Evolutionary conservation across 1,284 basidiomycete species (phyloP).

Genomic region (Cryptococcus sp.): DNA sequence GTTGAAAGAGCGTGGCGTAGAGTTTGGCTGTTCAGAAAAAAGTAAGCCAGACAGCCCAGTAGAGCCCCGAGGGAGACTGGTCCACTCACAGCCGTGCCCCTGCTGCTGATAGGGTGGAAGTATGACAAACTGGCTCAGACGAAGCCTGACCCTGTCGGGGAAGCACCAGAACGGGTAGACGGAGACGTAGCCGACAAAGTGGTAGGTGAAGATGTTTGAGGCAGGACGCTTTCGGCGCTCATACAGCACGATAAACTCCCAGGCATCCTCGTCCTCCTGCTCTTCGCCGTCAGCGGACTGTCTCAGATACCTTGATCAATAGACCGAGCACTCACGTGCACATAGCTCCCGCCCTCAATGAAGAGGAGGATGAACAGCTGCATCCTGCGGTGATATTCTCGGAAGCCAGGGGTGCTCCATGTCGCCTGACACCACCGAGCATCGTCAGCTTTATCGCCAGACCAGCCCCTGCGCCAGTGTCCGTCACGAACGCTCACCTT

Average conservation of each 20-base stretch:
- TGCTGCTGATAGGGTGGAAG: slow-evolving; percentile 84
- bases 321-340: slow-evolving; percentile 55
- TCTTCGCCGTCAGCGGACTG: not conserved
- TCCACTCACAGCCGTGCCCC: slow-evolving; percentile 78
- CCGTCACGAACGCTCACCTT: too few relatives aligned
- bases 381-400: slow-evolving; percentile 89
- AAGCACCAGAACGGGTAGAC: slow-evolving; percentile 91
- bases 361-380: slow-evolving; percentile 91
- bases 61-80: not conserved
- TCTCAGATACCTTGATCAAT: not conserved
- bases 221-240: slow-evolving; percentile 67
- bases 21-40: slow-evolving; percentile 63
- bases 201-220: slow-evolving; percentile 60
- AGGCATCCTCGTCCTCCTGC: slow-evolving; percentile 73
- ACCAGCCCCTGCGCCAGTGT: too few relatives aligned
- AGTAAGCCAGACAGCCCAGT: not conserved
- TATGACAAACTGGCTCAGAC: slow-evolving; percentile 92
- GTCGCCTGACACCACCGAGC: slow-evolving; percentile 57
- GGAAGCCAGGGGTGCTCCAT: slow-evolving; percentile 84
- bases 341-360: slow-evolving; percentile 93
- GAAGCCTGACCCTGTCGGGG: slow-evolving; percentile 77
- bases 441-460: too few relatives aligned
- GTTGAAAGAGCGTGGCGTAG: slow-evolving; percentile 80
- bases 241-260: slow-evolving; percentile 81
- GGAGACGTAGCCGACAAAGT: slow-evolving; percentile 88